These are phyloP conservation scores for Dioscorea zingiberensis DNA, from an alignment of 106 monocot species.

Conservation along the genomic window DNA sequence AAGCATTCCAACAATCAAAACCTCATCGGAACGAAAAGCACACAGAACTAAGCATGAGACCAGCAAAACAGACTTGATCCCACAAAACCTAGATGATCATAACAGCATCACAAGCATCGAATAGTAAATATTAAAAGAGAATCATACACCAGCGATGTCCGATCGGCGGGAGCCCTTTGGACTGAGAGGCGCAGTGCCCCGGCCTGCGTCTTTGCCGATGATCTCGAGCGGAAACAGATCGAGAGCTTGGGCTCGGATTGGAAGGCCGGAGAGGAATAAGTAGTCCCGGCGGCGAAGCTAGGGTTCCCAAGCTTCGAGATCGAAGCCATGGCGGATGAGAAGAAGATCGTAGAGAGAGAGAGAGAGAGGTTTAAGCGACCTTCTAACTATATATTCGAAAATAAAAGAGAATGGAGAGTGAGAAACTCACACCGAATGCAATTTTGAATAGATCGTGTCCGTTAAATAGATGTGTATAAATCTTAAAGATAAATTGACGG, in stretches of 20 bases:
- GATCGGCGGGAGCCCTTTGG: constrained; percentile 17
- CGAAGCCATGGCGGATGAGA: constrained; percentile 33
- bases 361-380: neutral
- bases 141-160: constrained; percentile 37
- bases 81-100: neutral
- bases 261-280: constrained; percentile 9
- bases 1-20: no score
- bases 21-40: no score
- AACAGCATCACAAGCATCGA: neutral
- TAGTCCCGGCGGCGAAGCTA: constrained; percentile 15
- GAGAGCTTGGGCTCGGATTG: constrained; percentile 28
- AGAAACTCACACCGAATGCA: no score
- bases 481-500: no score
- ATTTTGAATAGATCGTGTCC: no score
- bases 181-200: constrained; percentile 31
- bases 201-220: neutral
- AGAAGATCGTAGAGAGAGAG: neutral
- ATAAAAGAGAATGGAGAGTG: no score
- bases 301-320: constrained; percentile 47
- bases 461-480: no score
- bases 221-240: constrained; percentile 2
- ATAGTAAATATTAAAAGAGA: neutral
- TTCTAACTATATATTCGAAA: no score
- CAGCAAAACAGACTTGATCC: neutral
- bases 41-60: neutral